phyloP scores from a whole-genome alignment of 2,329 filamentous ascomycete species.

The Akanthomyces muscarius region DNA sequence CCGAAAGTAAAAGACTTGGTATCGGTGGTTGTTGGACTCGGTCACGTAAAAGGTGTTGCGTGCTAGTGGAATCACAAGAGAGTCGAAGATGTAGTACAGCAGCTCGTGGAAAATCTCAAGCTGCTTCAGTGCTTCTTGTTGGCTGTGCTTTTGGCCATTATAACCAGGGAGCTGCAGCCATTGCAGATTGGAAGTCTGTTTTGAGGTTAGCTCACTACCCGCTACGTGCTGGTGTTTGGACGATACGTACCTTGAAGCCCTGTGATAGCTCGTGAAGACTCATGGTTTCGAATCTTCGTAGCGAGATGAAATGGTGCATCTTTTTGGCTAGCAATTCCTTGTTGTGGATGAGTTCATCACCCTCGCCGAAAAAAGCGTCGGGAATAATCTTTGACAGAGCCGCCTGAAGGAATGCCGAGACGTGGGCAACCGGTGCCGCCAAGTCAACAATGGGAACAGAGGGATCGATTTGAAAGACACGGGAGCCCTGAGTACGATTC shows the following conservation, averaged over 20 bases:
- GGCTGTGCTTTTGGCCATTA: constrained; percentile 54
- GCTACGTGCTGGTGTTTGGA: constrained; percentile 9
- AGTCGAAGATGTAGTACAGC: constrained; percentile 90
- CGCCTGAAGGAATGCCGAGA: constrained; percentile 85
- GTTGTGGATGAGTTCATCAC: constrained; percentile 54
- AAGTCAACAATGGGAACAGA: constrained; percentile 53
- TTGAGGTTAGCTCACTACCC: constrained; percentile 2
- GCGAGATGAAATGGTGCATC: constrained; percentile 71
- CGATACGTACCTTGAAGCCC: constrained; percentile 60
- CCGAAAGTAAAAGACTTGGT: constrained; percentile 86
- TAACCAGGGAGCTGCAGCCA: constrained; percentile 66
- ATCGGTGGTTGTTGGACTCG: constrained; percentile 76
- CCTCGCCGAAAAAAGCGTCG: constrained; percentile 66
- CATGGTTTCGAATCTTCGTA: constrained; percentile 78
- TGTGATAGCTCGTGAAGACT: constrained; percentile 75
- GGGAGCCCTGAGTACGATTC: neutral
- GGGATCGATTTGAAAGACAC: constrained; percentile 2
- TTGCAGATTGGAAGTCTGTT: constrained; percentile 59
- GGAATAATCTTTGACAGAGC: constrained; percentile 71
- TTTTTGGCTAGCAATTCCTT: constrained; percentile 56
- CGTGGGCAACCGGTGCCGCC: constrained; percentile 62
- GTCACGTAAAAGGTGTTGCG: constrained; percentile 91
- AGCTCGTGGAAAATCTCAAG: constrained; percentile 78
- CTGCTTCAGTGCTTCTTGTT: constrained; percentile 71
- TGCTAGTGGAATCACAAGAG: constrained; percentile 80